Evolutionary conservation across 1,139 yeast species (phyloP).

Genomic region (Tardiomyces depauwii): DNA sequence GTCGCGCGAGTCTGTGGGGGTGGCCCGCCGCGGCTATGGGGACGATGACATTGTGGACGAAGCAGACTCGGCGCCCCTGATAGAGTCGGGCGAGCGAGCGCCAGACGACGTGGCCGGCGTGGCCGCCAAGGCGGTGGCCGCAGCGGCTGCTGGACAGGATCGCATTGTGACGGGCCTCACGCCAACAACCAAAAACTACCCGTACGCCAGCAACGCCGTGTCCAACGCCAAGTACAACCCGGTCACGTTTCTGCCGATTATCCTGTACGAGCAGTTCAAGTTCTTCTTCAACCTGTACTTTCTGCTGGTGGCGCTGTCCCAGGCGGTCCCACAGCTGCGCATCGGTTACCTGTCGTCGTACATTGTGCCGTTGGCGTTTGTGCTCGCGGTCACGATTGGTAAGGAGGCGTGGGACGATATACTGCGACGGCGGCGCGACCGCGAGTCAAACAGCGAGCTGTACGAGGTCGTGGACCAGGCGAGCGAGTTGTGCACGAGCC

Average conservation of each 20-base stretch:
- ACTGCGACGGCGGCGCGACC: slow-evolving; percentile 79
- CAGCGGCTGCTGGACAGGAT: slow-evolving; percentile 1
- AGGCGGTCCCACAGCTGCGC: slow-evolving; percentile 79
- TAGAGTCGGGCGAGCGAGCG: slow-evolving; percentile 1
- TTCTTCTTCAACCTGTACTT: slow-evolving; percentile 92
- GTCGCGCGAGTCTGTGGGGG: background rate
- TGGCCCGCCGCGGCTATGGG: background rate
- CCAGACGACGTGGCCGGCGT: background rate
- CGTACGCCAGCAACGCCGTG: slow-evolving; percentile 66
- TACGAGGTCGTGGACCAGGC: slow-evolving; percentile 35
- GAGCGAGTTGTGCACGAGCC: slow-evolving; percentile 38
- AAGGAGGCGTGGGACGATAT: slow-evolving; percentile 95
- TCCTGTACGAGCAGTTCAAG: slow-evolving; percentile 90
- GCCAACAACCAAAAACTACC: slow-evolving; percentile 11
- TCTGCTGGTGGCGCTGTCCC: slow-evolving; percentile 85
- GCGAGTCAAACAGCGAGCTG: slow-evolving; percentile 74
- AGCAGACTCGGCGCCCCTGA: slow-evolving; percentile 9
- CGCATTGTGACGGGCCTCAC: slow-evolving; percentile 7
- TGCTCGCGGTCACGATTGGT: slow-evolving; percentile 81
- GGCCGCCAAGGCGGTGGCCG: slow-evolving; percentile 3
- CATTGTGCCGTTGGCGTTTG: slow-evolving; percentile 89
- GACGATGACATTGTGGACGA: background rate
- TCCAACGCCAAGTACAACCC: slow-evolving; percentile 94
- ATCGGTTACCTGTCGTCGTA: slow-evolving; percentile 92
- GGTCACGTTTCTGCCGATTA: slow-evolving; percentile 75